Evolutionary conservation across 2,329 filamentous ascomycete species (phyloP), one percentile per base, ranked within the genome.

Genomic region (Chlorencoelia australis): DNA sequence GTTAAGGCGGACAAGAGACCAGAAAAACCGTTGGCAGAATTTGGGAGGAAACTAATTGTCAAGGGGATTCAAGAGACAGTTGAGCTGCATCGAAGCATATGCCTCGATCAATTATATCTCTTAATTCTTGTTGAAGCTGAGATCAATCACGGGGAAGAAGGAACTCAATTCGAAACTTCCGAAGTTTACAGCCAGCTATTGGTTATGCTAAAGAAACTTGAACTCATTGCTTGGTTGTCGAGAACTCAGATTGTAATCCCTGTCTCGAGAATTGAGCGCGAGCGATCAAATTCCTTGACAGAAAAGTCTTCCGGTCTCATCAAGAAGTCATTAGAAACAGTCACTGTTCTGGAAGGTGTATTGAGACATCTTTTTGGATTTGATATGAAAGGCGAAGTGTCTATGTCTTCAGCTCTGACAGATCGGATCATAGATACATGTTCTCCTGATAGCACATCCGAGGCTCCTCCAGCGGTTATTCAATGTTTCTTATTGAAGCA

Each of bases 41-140:
- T 89, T 54, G 89, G 89, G 13, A 73, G 77, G 26, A 83, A 76
- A 47, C 63, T 87, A 2, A 66, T 87, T 10, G 73, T 94, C 8
- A 79, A 78, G 43, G 80, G 85, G 5, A 76, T 83, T 0, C 82
- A 89, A 52, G 87, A 96, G 54, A 80, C 74, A 9, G 71, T 91
- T 5, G 70, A 81, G 33, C 61, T 84, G 20, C 80, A 82, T 41
- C 79, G 78, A 61, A 75, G 75, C 41, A 67, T 91, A 7, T 75
- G 93, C 33, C 76, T 93, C 44, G 86, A 89, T 52, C 73, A 96
- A 40, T 65, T 96, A 2, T 70, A 91, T 3, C 69, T 98, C 5
- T 68, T 94, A 11, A 71, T 91, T 7, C 87, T 95, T 57, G 81
- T 96, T 69, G 82, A 91, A 56, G 79, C 79, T 25, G 85, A 91